These are phyloP conservation scores for Debaryomyces psychrophilus DNA, from an alignment of 1,139 yeast species.

Conservation along the genomic window DNA sequence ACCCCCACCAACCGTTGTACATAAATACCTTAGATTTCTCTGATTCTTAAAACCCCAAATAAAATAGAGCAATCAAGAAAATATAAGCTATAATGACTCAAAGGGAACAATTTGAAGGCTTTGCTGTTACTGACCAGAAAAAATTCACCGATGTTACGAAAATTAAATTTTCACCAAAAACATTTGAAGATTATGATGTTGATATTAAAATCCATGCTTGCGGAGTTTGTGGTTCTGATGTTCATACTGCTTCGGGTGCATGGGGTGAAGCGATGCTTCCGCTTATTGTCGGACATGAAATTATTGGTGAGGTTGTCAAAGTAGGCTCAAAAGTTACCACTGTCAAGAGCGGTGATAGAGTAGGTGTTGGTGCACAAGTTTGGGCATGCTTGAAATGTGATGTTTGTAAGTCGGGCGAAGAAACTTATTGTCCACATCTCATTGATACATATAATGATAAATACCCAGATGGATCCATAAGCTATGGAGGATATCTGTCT, in stretches of 20 bases:
- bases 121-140: slow-evolving; percentile 35
- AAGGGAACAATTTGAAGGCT: slow-evolving; percentile 31
- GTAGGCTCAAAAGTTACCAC: slow-evolving; percentile 41
- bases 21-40: background rate
- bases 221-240: slow-evolving; percentile 48
- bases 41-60: background rate
- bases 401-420: slow-evolving; percentile 45
- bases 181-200: slow-evolving; percentile 35
- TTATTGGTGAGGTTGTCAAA: slow-evolving; percentile 47
- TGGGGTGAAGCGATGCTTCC: slow-evolving; percentile 38
- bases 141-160: slow-evolving; percentile 42
- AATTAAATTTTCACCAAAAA: slow-evolving; percentile 37
- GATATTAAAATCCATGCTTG: slow-evolving; percentile 39
- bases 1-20: background rate
- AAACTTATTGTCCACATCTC: slow-evolving; percentile 48
- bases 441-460: slow-evolving; percentile 46
- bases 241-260: slow-evolving; percentile 44
- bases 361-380: slow-evolving; percentile 56
- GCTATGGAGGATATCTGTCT: slow-evolving; percentile 59
- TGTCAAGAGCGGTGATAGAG: slow-evolving; percentile 47
- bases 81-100: slow-evolving; percentile 4
- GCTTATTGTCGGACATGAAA: slow-evolving; percentile 52
- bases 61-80: background rate
- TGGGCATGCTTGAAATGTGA: slow-evolving; percentile 49
- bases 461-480: slow-evolving; percentile 47